Evolutionary conservation across 2,329 filamentous ascomycete species (phyloP).

Genomic region (Fusarium sp.): DNA sequence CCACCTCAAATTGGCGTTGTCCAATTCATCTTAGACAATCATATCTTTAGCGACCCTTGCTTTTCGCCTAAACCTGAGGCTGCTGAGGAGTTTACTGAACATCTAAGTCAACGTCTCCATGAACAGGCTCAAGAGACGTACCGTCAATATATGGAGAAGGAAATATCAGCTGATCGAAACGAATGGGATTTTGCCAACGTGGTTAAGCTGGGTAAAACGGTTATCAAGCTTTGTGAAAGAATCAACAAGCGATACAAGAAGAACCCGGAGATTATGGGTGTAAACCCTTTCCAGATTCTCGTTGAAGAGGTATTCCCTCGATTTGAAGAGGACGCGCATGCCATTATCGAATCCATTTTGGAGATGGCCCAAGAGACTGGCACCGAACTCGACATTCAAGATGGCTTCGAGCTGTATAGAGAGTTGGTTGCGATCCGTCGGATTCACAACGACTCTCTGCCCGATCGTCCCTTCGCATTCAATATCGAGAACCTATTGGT

Average conservation of each 20-base stretch:
- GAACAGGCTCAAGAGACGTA: slow-evolving; percentile 85
- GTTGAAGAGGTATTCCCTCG: slow-evolving; percentile 87
- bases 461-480: slow-evolving; percentile 82
- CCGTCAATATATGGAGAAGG: slow-evolving; percentile 78
- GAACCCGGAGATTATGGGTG: slow-evolving; percentile 87
- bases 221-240: slow-evolving; percentile 86
- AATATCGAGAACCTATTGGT: slow-evolving; percentile 87
- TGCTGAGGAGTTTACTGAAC: slow-evolving; percentile 76
- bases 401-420: slow-evolving; percentile 93
- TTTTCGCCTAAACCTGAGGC: slow-evolving; percentile 80
- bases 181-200: slow-evolving; percentile 93
- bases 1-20: slow-evolving; percentile 83
- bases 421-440: slow-evolving; percentile 86
- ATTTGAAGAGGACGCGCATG: slow-evolving; percentile 89
- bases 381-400: slow-evolving; percentile 85
- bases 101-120: slow-evolving; percentile 78
- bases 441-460: slow-evolving; percentile 82
- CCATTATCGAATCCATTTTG: slow-evolving; percentile 85
- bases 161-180: slow-evolving; percentile 83
- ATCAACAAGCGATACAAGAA: slow-evolving; percentile 94
- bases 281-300: slow-evolving; percentile 74
- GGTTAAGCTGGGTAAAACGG: slow-evolving; percentile 86
- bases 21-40: slow-evolving; percentile 83
- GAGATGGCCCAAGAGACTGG: slow-evolving; percentile 75
- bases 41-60: slow-evolving; percentile 81